phyloP scores from a whole-genome alignment of 805 yeast species.

The Candida koratica region DNA sequence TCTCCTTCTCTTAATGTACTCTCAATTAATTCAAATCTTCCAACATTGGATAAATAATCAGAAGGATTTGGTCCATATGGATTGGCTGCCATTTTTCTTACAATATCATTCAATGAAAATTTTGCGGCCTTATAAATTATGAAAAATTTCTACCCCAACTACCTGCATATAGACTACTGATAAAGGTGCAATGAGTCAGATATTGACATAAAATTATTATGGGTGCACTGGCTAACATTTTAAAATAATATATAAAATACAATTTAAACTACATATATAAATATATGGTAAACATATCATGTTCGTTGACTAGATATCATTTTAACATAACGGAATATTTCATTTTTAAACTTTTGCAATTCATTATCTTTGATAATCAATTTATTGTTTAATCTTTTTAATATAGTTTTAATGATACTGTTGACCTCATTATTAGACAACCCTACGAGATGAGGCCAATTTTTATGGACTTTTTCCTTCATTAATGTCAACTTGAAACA shows the following conservation, averaged over 20 bases:
- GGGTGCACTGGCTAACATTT: not conserved
- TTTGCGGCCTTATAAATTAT: not conserved
- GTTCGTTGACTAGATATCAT: constrained; percentile 27
- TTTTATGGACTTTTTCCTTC: constrained; percentile 22
- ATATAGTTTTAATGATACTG: constrained; percentile 31
- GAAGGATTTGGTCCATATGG: constrained; percentile 97
- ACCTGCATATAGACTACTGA: constrained; percentile 5
- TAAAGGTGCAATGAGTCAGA: constrained; percentile 7
- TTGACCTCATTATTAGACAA: constrained; percentile 34
- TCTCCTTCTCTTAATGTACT: constrained; percentile 97
- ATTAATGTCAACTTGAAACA: constrained; percentile 38
- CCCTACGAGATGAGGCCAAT: constrained; percentile 38
- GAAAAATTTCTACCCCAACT: constrained; percentile 7
- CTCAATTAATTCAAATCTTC: constrained; percentile 86
- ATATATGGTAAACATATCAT: not conserved
- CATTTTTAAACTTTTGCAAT: constrained; percentile 33
- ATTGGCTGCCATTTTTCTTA: constrained; percentile 34
- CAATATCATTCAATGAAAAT: not conserved
- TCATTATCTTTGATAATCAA: constrained; percentile 36
- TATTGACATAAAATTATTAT: not conserved
- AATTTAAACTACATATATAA: not conserved
- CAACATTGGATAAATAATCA: constrained; percentile 86
- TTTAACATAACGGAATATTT: constrained; percentile 40
- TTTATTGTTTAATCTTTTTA: constrained; percentile 40
- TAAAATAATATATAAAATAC: not conserved